Percentiles rank a stretch among this genome's conserved stretches.
These are phyloP conservation scores for Fusarium graminum DNA, from an alignment of 2,329 filamentous ascomycete genomes.

Conservation along the genomic window DNA sequence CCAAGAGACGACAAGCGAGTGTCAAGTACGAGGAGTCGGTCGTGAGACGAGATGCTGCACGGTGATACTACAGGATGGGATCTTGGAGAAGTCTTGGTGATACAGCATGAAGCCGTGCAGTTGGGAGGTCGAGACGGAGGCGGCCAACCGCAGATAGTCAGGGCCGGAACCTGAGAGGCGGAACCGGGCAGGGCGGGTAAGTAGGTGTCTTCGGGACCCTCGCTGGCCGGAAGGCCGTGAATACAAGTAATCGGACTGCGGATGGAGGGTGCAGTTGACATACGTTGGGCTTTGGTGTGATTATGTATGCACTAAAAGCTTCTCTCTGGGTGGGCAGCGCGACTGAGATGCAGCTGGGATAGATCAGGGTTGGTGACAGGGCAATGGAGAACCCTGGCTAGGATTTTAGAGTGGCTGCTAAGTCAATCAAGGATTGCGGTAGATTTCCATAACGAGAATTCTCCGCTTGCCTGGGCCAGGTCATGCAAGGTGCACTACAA, in stretches of 20 bases:
- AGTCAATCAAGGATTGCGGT: constrained; percentile 53
- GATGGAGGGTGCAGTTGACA: constrained; percentile 56
- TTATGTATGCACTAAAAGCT: constrained; percentile 54
- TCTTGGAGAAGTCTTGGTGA: constrained; percentile 60
- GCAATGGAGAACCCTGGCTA: constrained; percentile 53
- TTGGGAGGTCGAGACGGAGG: constrained; percentile 59
- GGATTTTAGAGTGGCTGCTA: constrained; percentile 55
- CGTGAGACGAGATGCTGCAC: constrained; percentile 66
- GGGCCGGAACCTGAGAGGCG: constrained; percentile 52
- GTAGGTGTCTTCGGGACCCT: constrained; percentile 48
- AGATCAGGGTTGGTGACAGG: constrained; percentile 57
- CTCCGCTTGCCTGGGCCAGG: constrained; percentile 53
- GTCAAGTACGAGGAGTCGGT: constrained; percentile 50
- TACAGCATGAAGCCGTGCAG: constrained; percentile 64
- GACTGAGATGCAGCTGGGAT: constrained; percentile 60
- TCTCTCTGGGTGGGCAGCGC: constrained; percentile 54
- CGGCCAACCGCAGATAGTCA: constrained; percentile 61
- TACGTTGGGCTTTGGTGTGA: constrained; percentile 64
- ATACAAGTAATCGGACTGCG: constrained; percentile 50
- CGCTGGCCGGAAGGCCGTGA: constrained; percentile 48
- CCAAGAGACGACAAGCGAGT: constrained; percentile 49
- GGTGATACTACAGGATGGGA: constrained; percentile 63
- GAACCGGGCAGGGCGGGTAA: constrained; percentile 45
- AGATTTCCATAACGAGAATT: constrained; percentile 54
- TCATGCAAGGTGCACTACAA: constrained; percentile 35